A percentile compares a stretch with the other conserved stretches of the same genome.
Evolutionary conservation across 345 rosid genomes (phyloP).

Genomic region (Salix arbutifolia): DNA sequence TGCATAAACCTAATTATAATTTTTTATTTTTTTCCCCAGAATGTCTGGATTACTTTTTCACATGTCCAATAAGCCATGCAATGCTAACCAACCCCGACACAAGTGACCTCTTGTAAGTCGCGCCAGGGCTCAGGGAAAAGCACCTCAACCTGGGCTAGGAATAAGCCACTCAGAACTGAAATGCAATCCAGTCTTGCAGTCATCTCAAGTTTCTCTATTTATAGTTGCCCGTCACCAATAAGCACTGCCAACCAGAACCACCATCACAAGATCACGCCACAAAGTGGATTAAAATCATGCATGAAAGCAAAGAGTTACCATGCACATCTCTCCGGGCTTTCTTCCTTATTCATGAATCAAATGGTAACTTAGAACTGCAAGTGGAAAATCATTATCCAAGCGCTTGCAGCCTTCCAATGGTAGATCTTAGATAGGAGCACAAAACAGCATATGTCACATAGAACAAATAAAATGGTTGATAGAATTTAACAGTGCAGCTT

Average conservation of each 20-base stretch:
- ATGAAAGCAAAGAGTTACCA: slow-evolving; percentile 29
- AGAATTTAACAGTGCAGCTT: neutral
- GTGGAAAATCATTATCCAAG: slow-evolving; percentile 5
- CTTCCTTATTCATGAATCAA: slow-evolving; percentile 13
- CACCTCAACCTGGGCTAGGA: slow-evolving; percentile 9
- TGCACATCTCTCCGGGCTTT: slow-evolving; percentile 10
- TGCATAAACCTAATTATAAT: neutral
- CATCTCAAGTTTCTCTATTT: slow-evolving; percentile 29
- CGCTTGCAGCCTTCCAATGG: slow-evolving; percentile 14
- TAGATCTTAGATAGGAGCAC: neutral
- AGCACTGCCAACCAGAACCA: slow-evolving; percentile 35
- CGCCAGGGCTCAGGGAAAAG: slow-evolving; percentile 9
- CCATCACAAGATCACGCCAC: slow-evolving; percentile 34
- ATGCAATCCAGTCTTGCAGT: slow-evolving; percentile 19
- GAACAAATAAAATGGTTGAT: neutral
- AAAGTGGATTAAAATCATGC: slow-evolving; percentile 17
- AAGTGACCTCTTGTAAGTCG: neutral
- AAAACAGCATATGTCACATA: neutral
- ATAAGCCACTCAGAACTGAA: slow-evolving; percentile 5
- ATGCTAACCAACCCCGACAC: neutral
- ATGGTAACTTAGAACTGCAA: slow-evolving; percentile 10
- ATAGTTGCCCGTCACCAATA: slow-evolving; percentile 27
- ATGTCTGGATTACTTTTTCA: neutral
- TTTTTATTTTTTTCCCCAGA: neutral
- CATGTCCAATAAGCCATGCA: neutral